Percentiles rank a stretch among this genome's conserved stretches.
Evolutionary conservation across 139 green algal species (phyloP).

Genomic region (Micromonas commoda): DNA sequence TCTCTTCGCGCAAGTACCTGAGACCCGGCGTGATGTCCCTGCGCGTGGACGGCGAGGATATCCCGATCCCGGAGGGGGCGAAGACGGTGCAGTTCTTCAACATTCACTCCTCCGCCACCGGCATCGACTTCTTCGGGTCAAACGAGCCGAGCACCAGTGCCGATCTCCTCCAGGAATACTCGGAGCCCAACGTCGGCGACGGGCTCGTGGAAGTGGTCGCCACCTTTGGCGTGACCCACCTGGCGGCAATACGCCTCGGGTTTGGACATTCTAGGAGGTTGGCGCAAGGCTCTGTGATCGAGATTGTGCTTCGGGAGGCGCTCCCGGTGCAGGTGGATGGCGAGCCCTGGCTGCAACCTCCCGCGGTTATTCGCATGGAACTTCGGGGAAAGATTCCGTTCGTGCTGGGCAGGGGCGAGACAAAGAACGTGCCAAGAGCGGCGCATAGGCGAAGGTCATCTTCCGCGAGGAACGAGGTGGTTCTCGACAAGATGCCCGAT

Average conservation of each 20-base stretch:
- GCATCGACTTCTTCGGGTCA: slow-evolving; percentile 24
- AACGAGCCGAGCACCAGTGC: not conserved
- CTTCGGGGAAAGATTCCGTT: not conserved
- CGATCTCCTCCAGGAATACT: not conserved
- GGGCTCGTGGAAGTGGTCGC: slow-evolving; percentile 23
- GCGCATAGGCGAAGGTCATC: not conserved
- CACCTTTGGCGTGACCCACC: slow-evolving; percentile 19
- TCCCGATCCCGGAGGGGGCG: not conserved
- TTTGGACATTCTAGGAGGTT: slow-evolving; percentile 3
- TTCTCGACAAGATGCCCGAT: no score
- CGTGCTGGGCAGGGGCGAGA: not conserved
- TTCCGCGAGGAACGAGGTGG: not conserved
- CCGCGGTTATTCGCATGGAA: not conserved
- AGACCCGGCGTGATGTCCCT: not conserved
- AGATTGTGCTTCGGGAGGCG: slow-evolving; percentile 4
- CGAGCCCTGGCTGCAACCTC: slow-evolving; percentile 18
- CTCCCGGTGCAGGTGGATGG: slow-evolving; percentile 25
- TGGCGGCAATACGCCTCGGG: not conserved
- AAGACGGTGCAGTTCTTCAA: slow-evolving; percentile 29
- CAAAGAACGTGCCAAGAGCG: not conserved
- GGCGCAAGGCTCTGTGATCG: slow-evolving; percentile 10
- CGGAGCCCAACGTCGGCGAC: slow-evolving; percentile 7
- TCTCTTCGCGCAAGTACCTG: not conserved
- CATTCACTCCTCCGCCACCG: slow-evolving; percentile 25
- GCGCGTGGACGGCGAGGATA: not conserved